These are phyloP conservation scores for Sphenostylis stenocarpa DNA, from an alignment of 306 rosid species.

Conservation along the genomic window DNA sequence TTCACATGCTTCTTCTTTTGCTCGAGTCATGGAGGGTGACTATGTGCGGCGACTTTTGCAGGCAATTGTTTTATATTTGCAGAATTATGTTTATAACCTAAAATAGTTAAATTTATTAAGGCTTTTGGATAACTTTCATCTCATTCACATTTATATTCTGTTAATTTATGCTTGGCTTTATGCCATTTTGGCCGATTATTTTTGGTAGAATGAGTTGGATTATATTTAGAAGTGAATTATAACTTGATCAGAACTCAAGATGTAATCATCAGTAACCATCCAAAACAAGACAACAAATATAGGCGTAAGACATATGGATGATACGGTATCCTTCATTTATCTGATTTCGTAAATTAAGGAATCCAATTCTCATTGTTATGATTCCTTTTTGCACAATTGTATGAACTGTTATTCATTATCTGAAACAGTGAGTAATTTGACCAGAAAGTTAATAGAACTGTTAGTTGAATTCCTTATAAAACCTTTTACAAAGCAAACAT, in stretches of 20 bases:
- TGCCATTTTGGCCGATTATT: background rate
- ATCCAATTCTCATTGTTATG: background rate
- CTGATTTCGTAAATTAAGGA: background rate
- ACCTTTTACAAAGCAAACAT: background rate
- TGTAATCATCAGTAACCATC: background rate
- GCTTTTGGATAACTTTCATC: background rate
- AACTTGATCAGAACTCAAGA: background rate
- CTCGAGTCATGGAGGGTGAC: conserved; percentile 96
- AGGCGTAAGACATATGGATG: background rate
- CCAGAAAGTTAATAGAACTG: background rate
- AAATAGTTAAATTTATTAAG: background rate
- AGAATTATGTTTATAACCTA: background rate
- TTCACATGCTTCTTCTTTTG: conserved; percentile 97
- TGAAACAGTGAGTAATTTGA: background rate
- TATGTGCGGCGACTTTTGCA: conserved; percentile 92
- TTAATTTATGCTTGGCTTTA: background rate
- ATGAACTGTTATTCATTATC: background rate
- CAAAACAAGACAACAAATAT: background rate
- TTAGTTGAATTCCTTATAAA: background rate
- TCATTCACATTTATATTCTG: background rate
- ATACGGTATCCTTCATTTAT: background rate
- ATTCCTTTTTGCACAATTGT: background rate
- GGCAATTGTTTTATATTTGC: conserved; percentile 41
- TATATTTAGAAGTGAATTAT: background rate
- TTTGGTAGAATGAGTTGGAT: background rate